Conservation (phyloP, 805 yeast species). For the Clavispora vitiphila region DNA sequence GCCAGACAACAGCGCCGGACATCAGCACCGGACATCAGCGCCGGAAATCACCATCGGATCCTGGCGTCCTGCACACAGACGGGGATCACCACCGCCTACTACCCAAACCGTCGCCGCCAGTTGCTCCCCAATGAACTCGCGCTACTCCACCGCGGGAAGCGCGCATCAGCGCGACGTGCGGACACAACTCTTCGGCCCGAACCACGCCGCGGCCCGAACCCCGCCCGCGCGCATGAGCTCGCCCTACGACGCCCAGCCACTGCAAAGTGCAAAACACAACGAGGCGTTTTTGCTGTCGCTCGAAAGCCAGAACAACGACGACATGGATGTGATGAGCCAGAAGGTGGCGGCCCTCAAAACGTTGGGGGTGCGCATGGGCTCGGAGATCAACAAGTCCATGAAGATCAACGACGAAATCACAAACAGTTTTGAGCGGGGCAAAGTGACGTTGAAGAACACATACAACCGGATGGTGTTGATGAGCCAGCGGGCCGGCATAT, state of each 20-base stretch:
- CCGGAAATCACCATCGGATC: too few species aligned
- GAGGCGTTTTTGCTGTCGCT: slow-evolving; percentile 39
- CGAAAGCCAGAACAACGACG: slow-evolving; percentile 40
- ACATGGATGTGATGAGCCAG: slow-evolving; percentile 36
- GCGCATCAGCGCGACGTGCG: slow-evolving; percentile 41
- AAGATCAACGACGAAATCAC: slow-evolving; percentile 38
- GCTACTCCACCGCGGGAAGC: slow-evolving; percentile 15
- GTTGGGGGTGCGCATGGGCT: slow-evolving; percentile 39
- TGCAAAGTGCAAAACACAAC: slow-evolving; percentile 33
- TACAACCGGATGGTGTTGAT: slow-evolving; percentile 39
- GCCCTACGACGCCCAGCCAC: slow-evolving; percentile 32
- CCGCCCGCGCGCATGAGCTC: slow-evolving; percentile 30
- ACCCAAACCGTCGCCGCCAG: not conserved
- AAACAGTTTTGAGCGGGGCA: slow-evolving; percentile 35
- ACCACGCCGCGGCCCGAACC: slow-evolving; percentile 3
- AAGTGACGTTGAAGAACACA: slow-evolving; percentile 36
- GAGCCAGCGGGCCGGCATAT: slow-evolving; percentile 43
- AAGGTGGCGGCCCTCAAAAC: slow-evolving; percentile 39
- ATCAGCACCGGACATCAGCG: too few species aligned
- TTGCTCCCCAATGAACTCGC: slow-evolving; percentile 10
- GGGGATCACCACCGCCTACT: not conserved
- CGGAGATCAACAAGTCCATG: slow-evolving; percentile 38
- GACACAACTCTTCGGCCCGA: slow-evolving; percentile 32
- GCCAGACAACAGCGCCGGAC: too few species aligned
- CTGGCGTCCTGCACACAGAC: slow-evolving; percentile 1